phyloP scores from a whole-genome alignment of 2,329 filamentous ascomycete genomes.

The Triangularia setosa region DNA sequence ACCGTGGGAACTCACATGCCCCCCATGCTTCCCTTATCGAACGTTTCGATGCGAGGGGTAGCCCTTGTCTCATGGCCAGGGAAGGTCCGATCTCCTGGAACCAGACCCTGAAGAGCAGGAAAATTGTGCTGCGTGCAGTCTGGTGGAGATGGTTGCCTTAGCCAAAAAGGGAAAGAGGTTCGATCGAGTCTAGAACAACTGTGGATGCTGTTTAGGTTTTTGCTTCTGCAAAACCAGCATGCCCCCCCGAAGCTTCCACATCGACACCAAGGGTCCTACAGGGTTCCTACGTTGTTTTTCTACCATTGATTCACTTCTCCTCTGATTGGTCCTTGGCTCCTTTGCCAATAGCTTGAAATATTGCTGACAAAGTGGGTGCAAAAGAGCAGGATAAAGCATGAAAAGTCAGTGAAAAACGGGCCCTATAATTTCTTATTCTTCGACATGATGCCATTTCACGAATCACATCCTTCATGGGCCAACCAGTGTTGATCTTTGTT shows the following conservation, averaged over 20 bases:
- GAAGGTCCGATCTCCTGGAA: background rate
- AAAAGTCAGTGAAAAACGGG: background rate
- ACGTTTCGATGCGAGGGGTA: background rate
- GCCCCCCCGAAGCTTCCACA: background rate
- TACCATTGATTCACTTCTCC: background rate
- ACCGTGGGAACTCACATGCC: background rate
- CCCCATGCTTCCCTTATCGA: background rate
- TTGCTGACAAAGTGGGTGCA: background rate
- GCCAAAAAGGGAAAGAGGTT: background rate
- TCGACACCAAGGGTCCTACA: background rate
- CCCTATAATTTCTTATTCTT: background rate
- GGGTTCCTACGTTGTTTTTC: background rate
- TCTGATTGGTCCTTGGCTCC: background rate
- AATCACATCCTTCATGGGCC: background rate
- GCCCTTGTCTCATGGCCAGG: background rate
- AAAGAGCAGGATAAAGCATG: background rate
- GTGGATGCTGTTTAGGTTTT: background rate
- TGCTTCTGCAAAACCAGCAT: background rate
- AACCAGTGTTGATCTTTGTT: background rate
- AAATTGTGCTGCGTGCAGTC: background rate
- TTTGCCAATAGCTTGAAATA: background rate
- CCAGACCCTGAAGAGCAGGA: background rate
- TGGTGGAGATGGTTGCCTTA: background rate
- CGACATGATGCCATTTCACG: background rate
- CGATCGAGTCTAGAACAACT: background rate